These are phyloP conservation scores for Phaeolepiota aurea DNA, from an alignment of 768 basidiomycete species.

Conservation along the genomic window DNA sequence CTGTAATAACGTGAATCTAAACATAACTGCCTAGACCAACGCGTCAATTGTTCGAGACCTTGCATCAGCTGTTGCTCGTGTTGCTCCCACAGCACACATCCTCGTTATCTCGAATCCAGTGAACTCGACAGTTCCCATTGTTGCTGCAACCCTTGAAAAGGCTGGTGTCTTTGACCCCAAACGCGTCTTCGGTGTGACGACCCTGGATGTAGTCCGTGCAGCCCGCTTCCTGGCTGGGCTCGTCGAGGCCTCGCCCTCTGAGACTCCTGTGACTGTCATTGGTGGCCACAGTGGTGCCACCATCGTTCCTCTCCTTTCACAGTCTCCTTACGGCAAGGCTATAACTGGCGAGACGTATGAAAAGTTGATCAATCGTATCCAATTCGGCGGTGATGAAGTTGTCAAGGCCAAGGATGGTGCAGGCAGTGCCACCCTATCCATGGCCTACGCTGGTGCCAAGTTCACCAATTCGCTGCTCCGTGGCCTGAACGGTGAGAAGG, in stretches of 20 bases:
- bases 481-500: conserved; percentile 84
- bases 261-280: conserved; percentile 75
- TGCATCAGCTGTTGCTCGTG: conserved; percentile 78
- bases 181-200: conserved; percentile 92
- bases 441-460: conserved; percentile 93
- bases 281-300: conserved; percentile 98
- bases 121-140: conserved; percentile 96
- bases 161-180: conserved; percentile 87
- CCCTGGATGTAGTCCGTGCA: conserved; percentile 95
- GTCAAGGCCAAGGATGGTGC: conserved; percentile 97
- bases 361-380: conserved; percentile 86
- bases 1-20: neutral
- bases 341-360: conserved; percentile 68
- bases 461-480: conserved; percentile 79
- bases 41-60: conserved; percentile 97
- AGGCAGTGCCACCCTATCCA: conserved; percentile 90
- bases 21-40: conserved; percentile 60
- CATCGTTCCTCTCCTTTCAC: conserved; percentile 93
- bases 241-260: conserved; percentile 51
- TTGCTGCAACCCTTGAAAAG: conserved; percentile 85
- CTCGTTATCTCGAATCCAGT: conserved; percentile 99
- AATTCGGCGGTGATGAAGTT: conserved; percentile 97
- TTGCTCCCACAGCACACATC: conserved; percentile 85
- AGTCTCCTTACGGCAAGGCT: conserved; percentile 60
- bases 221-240: conserved; percentile 81